A percentile compares a stretch with the other conserved stretches of the same genome.
phyloP scores from a whole-genome alignment of 2,329 filamentous ascomycete genomes.

The Colletotrichum truncatum region DNA sequence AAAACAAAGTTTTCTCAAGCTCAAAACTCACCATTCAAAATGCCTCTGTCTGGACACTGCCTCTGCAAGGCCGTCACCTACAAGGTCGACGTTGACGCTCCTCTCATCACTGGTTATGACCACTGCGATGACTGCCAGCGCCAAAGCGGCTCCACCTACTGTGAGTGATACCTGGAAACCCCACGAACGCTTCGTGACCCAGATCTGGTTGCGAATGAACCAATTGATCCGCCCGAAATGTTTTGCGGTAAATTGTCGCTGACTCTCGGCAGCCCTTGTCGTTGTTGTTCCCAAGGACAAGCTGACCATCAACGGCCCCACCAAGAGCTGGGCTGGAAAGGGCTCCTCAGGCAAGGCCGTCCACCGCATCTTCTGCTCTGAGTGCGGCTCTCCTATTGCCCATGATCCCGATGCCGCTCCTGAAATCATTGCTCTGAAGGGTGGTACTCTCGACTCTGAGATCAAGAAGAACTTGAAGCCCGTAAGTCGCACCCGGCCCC shows the following conservation, averaged over 20 bases:
- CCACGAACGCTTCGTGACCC: not conserved
- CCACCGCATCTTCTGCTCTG: conserved; percentile 75
- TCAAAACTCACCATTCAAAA: conserved; percentile 44
- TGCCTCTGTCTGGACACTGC: conserved; percentile 76
- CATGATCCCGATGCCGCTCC: conserved; percentile 78
- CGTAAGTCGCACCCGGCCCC: conserved; percentile 45
- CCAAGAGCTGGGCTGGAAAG: conserved; percentile 70
- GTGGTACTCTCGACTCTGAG: conserved; percentile 68
- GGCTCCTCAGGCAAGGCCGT: conserved; percentile 70
- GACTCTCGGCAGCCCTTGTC: conserved; percentile 63
- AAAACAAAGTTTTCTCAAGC: not conserved
- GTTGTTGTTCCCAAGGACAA: conserved; percentile 73
- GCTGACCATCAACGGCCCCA: conserved; percentile 68
- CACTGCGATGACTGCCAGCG: conserved; percentile 80
- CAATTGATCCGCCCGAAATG: not conserved
- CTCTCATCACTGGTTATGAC: conserved; percentile 70
- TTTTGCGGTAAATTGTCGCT: not conserved
- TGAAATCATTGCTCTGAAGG: conserved; percentile 75
- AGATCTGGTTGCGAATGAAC: not conserved
- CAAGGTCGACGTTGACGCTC: conserved; percentile 61
- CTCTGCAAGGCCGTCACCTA: conserved; percentile 79
- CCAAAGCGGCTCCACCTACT: conserved; percentile 75
- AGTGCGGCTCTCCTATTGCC: conserved; percentile 75
- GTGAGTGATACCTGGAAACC: conserved; percentile 48
- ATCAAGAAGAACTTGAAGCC: conserved; percentile 76